Evolutionary conservation across 2,329 filamentous ascomycete genomes (phyloP), one percentile per base, ranked within the genome.

Genomic region (Ilyonectria mors-panacis): DNA sequence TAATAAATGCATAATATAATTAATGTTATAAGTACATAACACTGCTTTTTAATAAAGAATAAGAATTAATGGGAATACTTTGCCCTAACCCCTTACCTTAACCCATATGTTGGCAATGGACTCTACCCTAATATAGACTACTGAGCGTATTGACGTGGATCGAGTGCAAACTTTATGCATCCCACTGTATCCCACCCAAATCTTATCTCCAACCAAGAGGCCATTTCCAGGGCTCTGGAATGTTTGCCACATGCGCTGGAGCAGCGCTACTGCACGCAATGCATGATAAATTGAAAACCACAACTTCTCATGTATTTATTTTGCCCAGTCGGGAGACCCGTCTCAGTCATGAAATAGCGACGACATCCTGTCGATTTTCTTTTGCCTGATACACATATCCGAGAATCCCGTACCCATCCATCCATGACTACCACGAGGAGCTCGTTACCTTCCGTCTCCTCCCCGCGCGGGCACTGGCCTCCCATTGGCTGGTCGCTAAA

Each of bases 401-500:
- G 26, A 26, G 26, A 26, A 26, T 39, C 10, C 37, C 37, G 17
- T 39, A 7, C 39, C 39, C 39, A n/a, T n/a, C 17, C 15, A 42
- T 42, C 39, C 39, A n/a, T 42, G 39, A n/a, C 6, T 42, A 42
- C 39, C 39, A 42, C 39, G 39, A 17, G 17, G n/a, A n/a, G n/a
- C 39, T 42, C 39, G 39, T 17, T 42, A n/a, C 15, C 15, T 42
- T 5, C 39, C 39, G 6, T 42, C 8, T 7, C 39, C 39, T n/a
- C 39, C 39, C 39, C 39, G 30, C 39, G 39, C n/a, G 7, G 15
- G 7, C 7, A 42, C 5, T 33, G 37, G 39, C 30, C 23, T 47
- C 33, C 30, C 28, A 59, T 59, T 64, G 62, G 62, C 48, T 13
- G 15, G 9, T 33, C 28, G 12, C 54, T 37, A 15, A 59, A 58